Evolutionary conservation across 1,139 yeast species (phyloP).

Genomic region (Kluyveromyces sp.): DNA sequence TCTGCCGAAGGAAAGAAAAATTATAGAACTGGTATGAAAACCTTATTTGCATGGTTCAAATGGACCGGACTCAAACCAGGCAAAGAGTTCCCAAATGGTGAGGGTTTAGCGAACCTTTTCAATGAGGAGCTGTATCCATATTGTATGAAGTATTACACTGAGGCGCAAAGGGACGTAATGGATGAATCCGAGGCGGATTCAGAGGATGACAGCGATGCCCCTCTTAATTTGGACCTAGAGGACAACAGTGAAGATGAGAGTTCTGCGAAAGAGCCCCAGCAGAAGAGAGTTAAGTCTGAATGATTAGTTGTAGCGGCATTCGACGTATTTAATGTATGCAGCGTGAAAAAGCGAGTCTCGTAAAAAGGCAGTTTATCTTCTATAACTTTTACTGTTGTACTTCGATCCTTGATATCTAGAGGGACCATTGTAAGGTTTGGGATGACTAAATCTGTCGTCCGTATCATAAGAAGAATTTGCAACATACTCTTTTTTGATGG

Average conservation of each 20-base stretch:
- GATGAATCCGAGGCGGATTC: constrained; percentile 48
- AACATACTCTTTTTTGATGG: not conserved
- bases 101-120: constrained; percentile 56
- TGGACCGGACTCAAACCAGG: constrained; percentile 75
- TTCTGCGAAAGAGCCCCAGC: constrained; percentile 7
- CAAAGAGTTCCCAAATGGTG: constrained; percentile 67
- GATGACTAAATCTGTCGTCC: too few relatives aligned
- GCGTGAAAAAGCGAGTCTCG: too few relatives aligned
- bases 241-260: constrained; percentile 3
- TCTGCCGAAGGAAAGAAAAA: constrained; percentile 48
- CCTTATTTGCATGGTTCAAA: constrained; percentile 64
- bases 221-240: constrained; percentile 39
- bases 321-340: too few relatives aligned
- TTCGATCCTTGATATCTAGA: constrained; percentile 9
- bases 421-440: not conserved
- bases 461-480: too few relatives aligned
- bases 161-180: constrained; percentile 50
- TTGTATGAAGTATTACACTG: constrained; percentile 65
- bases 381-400: constrained; percentile 12
- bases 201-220: constrained; percentile 41
- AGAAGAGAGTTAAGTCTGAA: constrained; percentile 7
- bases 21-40: constrained; percentile 64
- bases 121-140: constrained; percentile 64
- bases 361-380: too few relatives aligned
- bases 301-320: too few relatives aligned